Evolutionary conservation across 495 filamentous ascomycete genomes (phyloP).

Genomic region (Trichoderma erinaceum): DNA sequence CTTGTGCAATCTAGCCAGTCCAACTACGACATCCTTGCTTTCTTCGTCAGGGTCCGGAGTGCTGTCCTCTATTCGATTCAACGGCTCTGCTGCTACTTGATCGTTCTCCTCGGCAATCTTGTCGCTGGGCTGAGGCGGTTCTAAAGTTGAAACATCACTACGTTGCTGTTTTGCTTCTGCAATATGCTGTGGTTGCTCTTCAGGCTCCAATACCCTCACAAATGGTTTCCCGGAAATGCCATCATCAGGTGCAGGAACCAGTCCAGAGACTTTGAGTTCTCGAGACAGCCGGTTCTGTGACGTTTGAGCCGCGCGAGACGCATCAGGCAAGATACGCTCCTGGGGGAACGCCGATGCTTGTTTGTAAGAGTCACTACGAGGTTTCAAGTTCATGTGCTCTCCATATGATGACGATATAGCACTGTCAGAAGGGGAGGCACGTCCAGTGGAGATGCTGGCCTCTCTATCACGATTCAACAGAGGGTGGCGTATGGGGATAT

Average conservation of each 20-base stretch:
- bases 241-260: conserved; percentile 29
- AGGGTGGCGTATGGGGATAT: conserved; percentile 15
- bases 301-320: background rate
- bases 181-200: background rate
- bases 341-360: background rate
- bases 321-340: background rate
- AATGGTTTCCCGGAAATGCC: conserved; percentile 45
- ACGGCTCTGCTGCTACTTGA: background rate
- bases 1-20: conserved; percentile 64
- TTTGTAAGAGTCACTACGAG: background rate
- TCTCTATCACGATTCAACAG: conserved; percentile 1
- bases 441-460: background rate
- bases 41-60: conserved; percentile 14
- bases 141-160: background rate
- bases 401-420: background rate
- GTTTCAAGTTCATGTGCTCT: background rate
- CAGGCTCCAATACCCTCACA: conserved; percentile 30
- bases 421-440: background rate
- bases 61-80: background rate
- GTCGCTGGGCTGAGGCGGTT: background rate
- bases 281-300: background rate
- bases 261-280: background rate
- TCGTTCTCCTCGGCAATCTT: background rate
- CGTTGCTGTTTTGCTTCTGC: background rate
- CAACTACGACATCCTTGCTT: conserved; percentile 60